Evolutionary conservation across 192 early-diverging fungal genomes (phyloP).

Genomic region (Phycomyces blakesleeanus): DNA sequence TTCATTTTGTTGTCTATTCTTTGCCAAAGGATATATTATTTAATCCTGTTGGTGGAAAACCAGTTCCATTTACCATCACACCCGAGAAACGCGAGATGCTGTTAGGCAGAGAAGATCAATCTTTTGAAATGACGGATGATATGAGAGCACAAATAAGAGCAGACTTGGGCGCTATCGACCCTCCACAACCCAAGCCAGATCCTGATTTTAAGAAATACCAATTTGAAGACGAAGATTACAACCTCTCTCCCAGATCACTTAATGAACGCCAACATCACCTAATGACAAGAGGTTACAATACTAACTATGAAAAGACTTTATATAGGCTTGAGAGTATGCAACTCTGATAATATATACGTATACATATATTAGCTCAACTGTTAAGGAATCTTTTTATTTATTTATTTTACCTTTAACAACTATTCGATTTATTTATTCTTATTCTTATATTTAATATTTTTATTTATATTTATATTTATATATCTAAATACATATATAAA

Average conservation of each 20-base stretch:
- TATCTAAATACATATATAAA: no score
- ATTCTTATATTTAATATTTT: no score
- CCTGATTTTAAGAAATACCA: background rate
- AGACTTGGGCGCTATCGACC: background rate
- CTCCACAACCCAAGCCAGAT: background rate
- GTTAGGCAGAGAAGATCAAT: background rate
- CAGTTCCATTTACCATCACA: background rate
- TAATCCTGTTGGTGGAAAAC: background rate
- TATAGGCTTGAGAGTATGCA: background rate
- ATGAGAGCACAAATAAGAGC: background rate
- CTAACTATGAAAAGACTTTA: background rate
- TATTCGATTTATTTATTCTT: no score
- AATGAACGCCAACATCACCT: background rate
- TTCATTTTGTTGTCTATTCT: no score
- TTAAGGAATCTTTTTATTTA: no score
- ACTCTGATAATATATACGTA: no score
- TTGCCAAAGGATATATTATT: no score
- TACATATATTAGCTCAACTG: no score
- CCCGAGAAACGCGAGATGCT: background rate
- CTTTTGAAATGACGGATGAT: background rate
- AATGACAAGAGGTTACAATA: background rate
- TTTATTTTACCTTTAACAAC: no score
- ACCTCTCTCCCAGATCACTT: background rate
- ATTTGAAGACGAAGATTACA: conserved; percentile 1
- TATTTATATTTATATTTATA: no score